These are phyloP conservation scores for Xylaria flabelliformis DNA, from an alignment of 495 filamentous ascomycete genomes.

Conservation along the genomic window DNA sequence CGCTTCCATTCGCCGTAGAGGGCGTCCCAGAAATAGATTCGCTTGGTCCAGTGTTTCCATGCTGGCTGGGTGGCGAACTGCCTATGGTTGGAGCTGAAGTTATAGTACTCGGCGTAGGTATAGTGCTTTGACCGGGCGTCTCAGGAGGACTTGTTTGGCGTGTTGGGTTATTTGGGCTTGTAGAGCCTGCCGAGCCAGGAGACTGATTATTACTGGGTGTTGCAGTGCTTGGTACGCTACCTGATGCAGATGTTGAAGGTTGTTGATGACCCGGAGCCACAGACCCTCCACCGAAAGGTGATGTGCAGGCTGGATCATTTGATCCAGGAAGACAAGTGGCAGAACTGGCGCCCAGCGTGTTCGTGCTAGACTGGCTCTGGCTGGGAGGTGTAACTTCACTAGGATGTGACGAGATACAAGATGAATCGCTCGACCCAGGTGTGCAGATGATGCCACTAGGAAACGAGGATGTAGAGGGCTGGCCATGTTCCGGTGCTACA, in stretches of 20 bases:
- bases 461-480: constrained; percentile 11
- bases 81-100: constrained; percentile 6
- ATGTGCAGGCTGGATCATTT: constrained; percentile 28
- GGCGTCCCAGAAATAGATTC: not conserved
- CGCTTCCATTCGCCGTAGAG: constrained; percentile 13
- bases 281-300: constrained; percentile 24
- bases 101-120: not conserved
- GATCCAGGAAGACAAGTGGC: constrained; percentile 14
- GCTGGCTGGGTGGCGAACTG: not conserved
- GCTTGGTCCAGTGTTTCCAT: constrained; percentile 1
- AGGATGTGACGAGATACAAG: constrained; percentile 26
- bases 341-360: not conserved
- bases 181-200: not conserved
- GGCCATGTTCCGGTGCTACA: constrained; percentile 17
- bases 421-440: constrained; percentile 29
- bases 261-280: constrained; percentile 29
- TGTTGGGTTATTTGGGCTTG: not conserved
- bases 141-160: constrained; percentile 11
- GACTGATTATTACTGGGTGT: constrained; percentile 28
- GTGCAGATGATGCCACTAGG: constrained; percentile 24
- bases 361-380: constrained; percentile 14
- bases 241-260: constrained; percentile 26
- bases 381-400: constrained; percentile 23
- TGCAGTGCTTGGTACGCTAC: constrained; percentile 20
- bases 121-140: constrained; percentile 16